Percentiles rank a stretch among this genome's conserved stretches.
phyloP scores from a whole-genome alignment of 495 filamentous ascomycete species.

The Penicillium ucsense region DNA sequence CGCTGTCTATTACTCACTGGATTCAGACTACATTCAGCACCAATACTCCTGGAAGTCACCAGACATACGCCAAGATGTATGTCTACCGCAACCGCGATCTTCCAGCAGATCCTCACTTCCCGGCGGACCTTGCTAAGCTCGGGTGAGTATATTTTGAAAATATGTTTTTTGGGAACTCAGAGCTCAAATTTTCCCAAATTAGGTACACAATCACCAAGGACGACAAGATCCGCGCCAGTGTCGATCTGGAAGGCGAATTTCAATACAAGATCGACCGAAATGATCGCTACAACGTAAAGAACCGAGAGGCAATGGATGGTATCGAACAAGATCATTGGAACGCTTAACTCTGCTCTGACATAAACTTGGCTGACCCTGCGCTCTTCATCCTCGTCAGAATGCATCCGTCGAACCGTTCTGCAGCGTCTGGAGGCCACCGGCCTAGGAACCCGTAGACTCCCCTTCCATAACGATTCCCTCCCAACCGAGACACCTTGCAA shows the following conservation, averaged over 20 bases:
- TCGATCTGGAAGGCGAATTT: conserved; percentile 57
- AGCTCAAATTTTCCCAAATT: neutral
- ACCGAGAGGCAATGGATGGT: conserved; percentile 64
- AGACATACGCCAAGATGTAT: conserved; percentile 51
- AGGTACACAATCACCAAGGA: conserved; percentile 64
- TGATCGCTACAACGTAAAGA: conserved; percentile 58
- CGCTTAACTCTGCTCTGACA: too few species aligned
- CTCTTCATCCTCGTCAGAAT: conserved; percentile 35
- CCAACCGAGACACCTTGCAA: conserved; percentile 3
- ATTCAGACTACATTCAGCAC: too few species aligned
- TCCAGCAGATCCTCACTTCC: conserved; percentile 59
- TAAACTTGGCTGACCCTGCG: neutral
- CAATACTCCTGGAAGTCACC: neutral
- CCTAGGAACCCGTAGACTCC: conserved; percentile 48
- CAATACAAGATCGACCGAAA: conserved; percentile 63
- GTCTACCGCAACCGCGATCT: conserved; percentile 51
- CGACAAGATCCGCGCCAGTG: conserved; percentile 61
- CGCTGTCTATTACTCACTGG: too few species aligned
- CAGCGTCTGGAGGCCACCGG: conserved; percentile 49
- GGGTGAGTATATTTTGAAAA: conserved; percentile 42
- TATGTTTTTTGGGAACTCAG: too few species aligned
- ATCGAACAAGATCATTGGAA: neutral
- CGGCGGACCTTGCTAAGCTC: conserved; percentile 50
- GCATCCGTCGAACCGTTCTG: conserved; percentile 49
- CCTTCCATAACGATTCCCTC: conserved; percentile 14